phyloP scores from a whole-genome alignment of 352 stramenopile species.

The Achlya hypogyna region DNA sequence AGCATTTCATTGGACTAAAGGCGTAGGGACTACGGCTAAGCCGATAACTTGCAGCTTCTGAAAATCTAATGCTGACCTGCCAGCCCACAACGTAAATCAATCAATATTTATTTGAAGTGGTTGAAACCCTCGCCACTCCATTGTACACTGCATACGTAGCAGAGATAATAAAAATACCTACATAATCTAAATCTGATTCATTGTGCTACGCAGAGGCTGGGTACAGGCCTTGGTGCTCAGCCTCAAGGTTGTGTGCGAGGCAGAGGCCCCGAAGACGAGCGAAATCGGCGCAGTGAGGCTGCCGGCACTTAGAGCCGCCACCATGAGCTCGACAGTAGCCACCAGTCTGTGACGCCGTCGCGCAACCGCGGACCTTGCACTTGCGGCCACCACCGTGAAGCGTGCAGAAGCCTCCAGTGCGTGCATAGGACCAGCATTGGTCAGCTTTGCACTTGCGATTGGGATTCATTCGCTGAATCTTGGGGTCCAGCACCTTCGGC shows the following conservation, averaged over 20 bases:
- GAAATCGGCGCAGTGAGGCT: slow-evolving; percentile 1
- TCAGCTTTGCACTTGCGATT: slow-evolving; percentile 19
- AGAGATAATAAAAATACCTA: no score
- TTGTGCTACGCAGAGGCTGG: neutral
- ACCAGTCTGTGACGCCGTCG: slow-evolving; percentile 17
- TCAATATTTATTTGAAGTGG: no score
- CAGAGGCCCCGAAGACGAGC: slow-evolving; percentile 17
- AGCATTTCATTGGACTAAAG: no score
- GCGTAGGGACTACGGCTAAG: no score
- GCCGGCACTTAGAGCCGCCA: slow-evolving; percentile 10
- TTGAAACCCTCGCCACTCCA: no score
- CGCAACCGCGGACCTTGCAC: slow-evolving; percentile 17
- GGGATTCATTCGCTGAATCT: slow-evolving; percentile 11
- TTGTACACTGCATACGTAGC: no score
- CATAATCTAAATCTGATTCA: neutral
- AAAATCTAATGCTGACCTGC: no score
- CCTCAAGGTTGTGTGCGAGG: slow-evolving; percentile 14
- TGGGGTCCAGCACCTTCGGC: slow-evolving; percentile 10
- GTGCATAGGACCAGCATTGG: slow-evolving; percentile 15
- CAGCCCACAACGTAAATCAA: no score
- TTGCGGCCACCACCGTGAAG: slow-evolving; percentile 20
- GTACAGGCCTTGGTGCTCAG: neutral
- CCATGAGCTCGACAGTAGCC: slow-evolving; percentile 18
- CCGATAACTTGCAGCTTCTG: no score
- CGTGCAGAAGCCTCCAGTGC: slow-evolving; percentile 18